Evolutionary conservation across 1,284 basidiomycete species (phyloP), one percentile per base, ranked within the genome.

Genomic region (Kwoniella shivajii): DNA sequence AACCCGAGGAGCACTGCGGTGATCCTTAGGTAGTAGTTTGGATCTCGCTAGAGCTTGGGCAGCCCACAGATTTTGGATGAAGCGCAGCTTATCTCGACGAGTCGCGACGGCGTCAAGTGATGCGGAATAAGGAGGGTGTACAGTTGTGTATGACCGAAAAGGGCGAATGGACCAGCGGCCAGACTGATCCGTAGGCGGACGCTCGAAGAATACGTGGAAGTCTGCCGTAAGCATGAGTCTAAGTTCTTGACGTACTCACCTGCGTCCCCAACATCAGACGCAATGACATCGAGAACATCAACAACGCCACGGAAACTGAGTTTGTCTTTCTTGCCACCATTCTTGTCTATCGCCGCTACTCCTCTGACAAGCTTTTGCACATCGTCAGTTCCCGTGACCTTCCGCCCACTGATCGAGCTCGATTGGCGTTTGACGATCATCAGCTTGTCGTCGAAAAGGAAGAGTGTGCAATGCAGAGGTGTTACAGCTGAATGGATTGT

Each of bases 401-500:
- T 79, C 44, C 86, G 83, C 0, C 89, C 93, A 39, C 86, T 84
- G 68, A 88, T 87, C 57, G 90, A 84, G 3, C 84, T 82, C 41
- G 84, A 82, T 2, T 89, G 88, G 29, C 96, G 85, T 78, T 98
- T 98, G 50, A 88, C 88, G 59, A 99, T 86, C 71, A 97, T 84
- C 29, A 99, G 80, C 69, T 92, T 91, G 78, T 99, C 96, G 67
- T 95, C 90, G 70, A 99, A 99, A 38, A 99, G 81, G 75, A 99
- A 90, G 33, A 99, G 80, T 0, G 89, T 91, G 75, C 90, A 94
- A 67, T 91, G 89, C 10, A 98, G 81, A 3, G 77, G 46, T 2
- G 59, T 42, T 9, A 59, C 49, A 20, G 56, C 48, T 1, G 56
- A 54, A 11, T 43, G 33, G 10, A 26, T 30, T 1, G 39, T 31